phyloP scores from a whole-genome alignment of 441 rosid genomes.

The Croton laevigatus region DNA sequence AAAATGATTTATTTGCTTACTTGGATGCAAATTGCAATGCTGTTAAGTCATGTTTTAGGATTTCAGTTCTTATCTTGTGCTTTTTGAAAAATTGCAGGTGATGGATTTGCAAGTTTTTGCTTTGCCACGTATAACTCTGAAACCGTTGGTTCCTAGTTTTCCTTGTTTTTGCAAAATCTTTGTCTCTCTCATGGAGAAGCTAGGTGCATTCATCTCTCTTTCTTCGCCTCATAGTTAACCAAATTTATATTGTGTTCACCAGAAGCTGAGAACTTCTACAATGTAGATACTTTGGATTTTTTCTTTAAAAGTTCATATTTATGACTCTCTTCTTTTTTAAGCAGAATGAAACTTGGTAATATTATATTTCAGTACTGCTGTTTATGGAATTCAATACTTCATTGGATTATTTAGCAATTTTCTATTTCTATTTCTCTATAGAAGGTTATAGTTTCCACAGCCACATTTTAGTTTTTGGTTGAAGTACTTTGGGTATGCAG shows the following conservation, averaged over 20 bases:
- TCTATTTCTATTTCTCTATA: not conserved
- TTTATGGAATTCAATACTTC: not conserved
- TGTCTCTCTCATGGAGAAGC: conserved; percentile 98
- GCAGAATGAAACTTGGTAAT: not conserved
- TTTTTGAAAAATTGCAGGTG: conserved; percentile 44
- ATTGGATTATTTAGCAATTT: not conserved
- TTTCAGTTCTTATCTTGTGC: conserved; percentile 11
- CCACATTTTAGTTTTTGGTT: not conserved
- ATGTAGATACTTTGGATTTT: not conserved
- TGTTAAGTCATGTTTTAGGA: not conserved
- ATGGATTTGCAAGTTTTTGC: conserved; percentile 92
- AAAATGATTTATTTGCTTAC: conserved; percentile 13
- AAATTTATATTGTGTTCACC: not conserved
- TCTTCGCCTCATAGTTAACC: not conserved
- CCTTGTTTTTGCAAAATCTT: conserved; percentile 90
- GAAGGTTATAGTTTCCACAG: not conserved
- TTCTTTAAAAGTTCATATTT: not conserved
- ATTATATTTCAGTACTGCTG: no score
- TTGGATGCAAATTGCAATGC: not conserved
- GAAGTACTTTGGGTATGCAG: not conserved
- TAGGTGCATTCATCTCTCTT: conserved; percentile 25
- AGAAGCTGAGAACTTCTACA: not conserved
- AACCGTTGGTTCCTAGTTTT: conserved; percentile 92
- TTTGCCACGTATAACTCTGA: conserved; percentile 84
- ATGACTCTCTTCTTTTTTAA: not conserved